These are phyloP conservation scores for Prunus yedoensis DNA, from an alignment of 331 rosid genomes.

Conservation along the genomic window DNA sequence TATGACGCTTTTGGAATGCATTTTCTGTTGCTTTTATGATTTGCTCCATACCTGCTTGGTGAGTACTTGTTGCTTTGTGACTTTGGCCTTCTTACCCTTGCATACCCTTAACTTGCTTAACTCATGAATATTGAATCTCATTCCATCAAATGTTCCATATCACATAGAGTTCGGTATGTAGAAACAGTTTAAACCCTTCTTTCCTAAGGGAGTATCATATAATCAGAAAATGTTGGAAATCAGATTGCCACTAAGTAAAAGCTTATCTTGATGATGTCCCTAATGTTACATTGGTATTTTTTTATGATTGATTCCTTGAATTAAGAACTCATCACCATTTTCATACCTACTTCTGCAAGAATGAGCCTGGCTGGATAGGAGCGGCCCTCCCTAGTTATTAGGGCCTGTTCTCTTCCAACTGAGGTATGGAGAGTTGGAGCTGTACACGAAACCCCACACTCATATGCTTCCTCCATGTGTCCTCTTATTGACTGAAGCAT, in stretches of 20 bases:
- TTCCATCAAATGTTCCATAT: no score
- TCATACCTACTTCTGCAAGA: not conserved
- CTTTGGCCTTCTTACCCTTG: no score
- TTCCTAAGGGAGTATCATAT: not conserved
- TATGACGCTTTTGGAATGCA: not conserved
- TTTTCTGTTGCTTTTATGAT: not conserved
- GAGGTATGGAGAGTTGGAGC: not conserved
- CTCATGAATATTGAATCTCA: no score
- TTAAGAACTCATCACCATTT: no score
- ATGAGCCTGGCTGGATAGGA: not conserved
- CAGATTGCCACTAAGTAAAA: not conserved
- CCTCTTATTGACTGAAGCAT: no score
- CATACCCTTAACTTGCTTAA: no score
- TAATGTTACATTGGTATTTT: no score
- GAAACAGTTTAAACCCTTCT: not conserved
- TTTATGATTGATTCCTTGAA: no score
- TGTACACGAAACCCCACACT: not conserved
- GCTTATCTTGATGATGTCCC: not conserved
- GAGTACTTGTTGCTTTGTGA: no score
- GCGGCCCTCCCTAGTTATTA: not conserved
- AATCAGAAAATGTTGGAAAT: not conserved
- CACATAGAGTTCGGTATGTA: not conserved
- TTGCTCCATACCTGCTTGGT: no score
- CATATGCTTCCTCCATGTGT: no score
- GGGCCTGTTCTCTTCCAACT: not conserved